Base-by-base conservation (phyloP, 2,329 filamentous ascomycete species). In the Apiospora pterosperma region DNA sequence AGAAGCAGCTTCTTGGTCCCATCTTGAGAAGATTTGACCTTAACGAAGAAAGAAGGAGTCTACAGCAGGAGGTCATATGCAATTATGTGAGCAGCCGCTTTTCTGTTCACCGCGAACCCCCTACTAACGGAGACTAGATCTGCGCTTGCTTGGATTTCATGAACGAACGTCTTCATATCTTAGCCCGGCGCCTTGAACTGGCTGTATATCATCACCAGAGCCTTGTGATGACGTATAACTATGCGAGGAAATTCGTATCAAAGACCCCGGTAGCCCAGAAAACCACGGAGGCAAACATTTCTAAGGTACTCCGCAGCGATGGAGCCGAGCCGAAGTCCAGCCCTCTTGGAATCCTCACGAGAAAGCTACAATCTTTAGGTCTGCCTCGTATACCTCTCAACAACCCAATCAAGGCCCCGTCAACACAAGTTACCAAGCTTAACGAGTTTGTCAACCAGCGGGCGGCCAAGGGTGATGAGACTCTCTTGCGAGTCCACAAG, bases 1-100 rank as follows among this genome's bases (percentile, higher is more conserved):
- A 75, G 41, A 72, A 71, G 25, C 70, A 76, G 31, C 74, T 71
- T 41, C 68, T 75, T 12, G 68, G 69, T 16, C 74, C 73, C 2
- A 68, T 75, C 48, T 36, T 69, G 4, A 61, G 39, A 7, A 48
- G 55, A n/a, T 61, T 67, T 25, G 61, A 63, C 67, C 34, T 62
- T 23, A 65, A 36, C 16, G 64, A 36, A 28, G 63, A 65, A 4
- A 61, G 63, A 21, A 59, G 63, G 12, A 59, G 39, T 38, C 41
- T 38, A 7, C 67, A 67, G 12, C 68, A 70, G 48, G 63, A 63
- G 11, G 67, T 66, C 11, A 67, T 72, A 31, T 66, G 64, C 25
- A 36, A 48, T 42, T 73, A 73, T 59, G 71, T 73, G 67, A 61
- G 67, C 31, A 11, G 42, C 6, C 4, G 12, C 11, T 39, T 14